These are phyloP conservation scores for Circinella umbellata DNA, from an alignment of 371 early-diverging fungal genomes.

Conservation along the genomic window DNA sequence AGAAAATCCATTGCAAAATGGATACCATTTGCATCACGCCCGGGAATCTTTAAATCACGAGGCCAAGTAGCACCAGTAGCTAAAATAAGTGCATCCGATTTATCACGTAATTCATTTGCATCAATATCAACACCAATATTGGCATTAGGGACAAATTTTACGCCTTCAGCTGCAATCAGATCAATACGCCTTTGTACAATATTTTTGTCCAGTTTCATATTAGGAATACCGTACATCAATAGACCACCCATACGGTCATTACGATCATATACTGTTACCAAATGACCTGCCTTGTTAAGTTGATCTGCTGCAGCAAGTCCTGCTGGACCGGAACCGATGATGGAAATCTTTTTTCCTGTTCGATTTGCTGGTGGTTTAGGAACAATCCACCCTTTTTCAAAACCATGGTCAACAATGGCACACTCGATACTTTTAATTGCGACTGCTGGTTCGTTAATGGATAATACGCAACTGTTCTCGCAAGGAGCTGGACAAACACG, in stretches of 20 bases:
- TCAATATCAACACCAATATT: slow-evolving; percentile 87
- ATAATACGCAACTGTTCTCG: slow-evolving; percentile 54
- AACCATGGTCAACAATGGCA: slow-evolving; percentile 94
- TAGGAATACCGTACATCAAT: slow-evolving; percentile 97
- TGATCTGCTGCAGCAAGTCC: slow-evolving; percentile 98
- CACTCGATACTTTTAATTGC: slow-evolving; percentile 95
- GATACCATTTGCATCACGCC: slow-evolving; percentile 85
- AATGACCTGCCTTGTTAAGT: slow-evolving; percentile 94
- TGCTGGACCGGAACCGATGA: slow-evolving; percentile 97
- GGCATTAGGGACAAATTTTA: slow-evolving; percentile 82
- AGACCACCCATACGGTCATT: slow-evolving; percentile 95
- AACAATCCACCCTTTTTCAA: slow-evolving; percentile 93
- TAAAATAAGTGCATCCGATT: slow-evolving; percentile 84
- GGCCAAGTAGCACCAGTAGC: slow-evolving; percentile 98
- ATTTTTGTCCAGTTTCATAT: slow-evolving; percentile 97
- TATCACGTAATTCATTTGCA: slow-evolving; percentile 60
- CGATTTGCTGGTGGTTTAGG: slow-evolving; percentile 80
- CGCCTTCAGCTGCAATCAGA: slow-evolving; percentile 90
- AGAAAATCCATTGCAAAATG: slow-evolving; percentile 98
- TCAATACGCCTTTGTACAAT: slow-evolving; percentile 87
- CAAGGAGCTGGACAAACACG: slow-evolving; percentile 27
- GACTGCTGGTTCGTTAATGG: slow-evolving; percentile 90
- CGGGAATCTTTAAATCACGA: slow-evolving; percentile 88
- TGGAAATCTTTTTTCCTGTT: slow-evolving; percentile 84
- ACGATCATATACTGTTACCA: slow-evolving; percentile 93